Evolutionary conservation across 495 filamentous ascomycete species (phyloP).

Genomic region (Achaetomiella virescens): DNA sequence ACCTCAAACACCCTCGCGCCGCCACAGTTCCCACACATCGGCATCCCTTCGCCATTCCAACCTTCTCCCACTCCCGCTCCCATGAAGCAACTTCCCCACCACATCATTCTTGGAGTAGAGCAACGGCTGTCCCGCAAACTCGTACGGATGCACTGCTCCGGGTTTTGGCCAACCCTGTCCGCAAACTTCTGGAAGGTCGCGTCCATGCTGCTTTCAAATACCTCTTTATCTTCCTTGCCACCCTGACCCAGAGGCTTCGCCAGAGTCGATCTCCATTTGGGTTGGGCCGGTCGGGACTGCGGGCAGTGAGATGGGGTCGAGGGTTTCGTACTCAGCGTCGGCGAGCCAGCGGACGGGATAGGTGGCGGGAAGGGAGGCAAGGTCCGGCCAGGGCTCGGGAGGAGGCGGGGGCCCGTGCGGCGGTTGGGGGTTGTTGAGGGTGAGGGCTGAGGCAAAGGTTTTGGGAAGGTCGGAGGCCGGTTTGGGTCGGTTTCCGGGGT

Average conservation of each 20-base stretch:
- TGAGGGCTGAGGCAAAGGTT: conserved; percentile 60
- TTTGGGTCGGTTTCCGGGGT: conserved; percentile 15
- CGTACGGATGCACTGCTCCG: conserved; percentile 89
- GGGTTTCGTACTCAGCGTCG: conserved; percentile 87
- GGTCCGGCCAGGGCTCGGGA: conserved; percentile 68
- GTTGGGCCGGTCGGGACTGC: conserved; percentile 42
- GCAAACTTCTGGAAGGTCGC: conserved; percentile 89
- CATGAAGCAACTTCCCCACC: conserved; percentile 58
- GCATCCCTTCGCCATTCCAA: conserved; percentile 45
- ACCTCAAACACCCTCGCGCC: conserved; percentile 69
- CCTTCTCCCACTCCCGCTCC: conserved; percentile 11
- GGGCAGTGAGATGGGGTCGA: conserved; percentile 48
- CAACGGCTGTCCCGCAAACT: conserved; percentile 73
- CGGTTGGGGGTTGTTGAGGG: conserved; percentile 39
- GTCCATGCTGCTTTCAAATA: conserved; percentile 78
- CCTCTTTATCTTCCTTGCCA: conserved; percentile 68
- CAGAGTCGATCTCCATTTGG: conserved; percentile 51
- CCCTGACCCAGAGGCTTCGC: conserved; percentile 21
- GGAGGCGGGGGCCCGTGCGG: conserved; percentile 38
- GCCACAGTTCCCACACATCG: conserved; percentile 71
- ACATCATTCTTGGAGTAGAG: conserved; percentile 72
- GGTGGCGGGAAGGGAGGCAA: conserved; percentile 54
- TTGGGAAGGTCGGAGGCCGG: conserved; percentile 49
- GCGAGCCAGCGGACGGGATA: conserved; percentile 71
- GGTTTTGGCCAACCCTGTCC: conserved; percentile 80